These are phyloP conservation scores for Calonectria ilicicola DNA, from an alignment of 2,329 filamentous ascomycete species.

Conservation along the genomic window DNA sequence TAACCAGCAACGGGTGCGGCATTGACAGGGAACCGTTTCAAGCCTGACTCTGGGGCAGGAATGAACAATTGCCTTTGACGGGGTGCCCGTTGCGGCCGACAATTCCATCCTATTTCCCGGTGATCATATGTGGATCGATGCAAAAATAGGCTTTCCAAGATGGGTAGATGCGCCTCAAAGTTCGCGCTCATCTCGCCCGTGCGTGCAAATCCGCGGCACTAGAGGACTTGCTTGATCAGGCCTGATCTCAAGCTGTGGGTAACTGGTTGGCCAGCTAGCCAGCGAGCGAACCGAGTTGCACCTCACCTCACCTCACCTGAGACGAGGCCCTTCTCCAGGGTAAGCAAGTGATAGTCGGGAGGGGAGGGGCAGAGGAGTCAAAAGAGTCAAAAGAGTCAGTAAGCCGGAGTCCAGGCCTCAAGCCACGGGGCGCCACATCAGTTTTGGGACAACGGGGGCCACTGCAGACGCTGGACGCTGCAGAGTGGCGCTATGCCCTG, in stretches of 20 bases:
- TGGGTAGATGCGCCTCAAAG: not conserved
- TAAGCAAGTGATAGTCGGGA: not conserved
- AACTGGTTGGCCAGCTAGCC: no score
- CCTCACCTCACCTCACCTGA: no score
- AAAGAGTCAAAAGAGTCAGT: not conserved
- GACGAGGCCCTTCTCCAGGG: no score
- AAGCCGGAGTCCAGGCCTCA: not conserved
- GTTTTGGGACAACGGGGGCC: not conserved
- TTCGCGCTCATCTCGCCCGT: not conserved
- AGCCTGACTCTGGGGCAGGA: not conserved
- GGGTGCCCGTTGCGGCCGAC: conserved; percentile 3
- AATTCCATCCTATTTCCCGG: conserved; percentile 7
- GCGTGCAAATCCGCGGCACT: not conserved
- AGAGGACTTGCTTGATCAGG: not conserved
- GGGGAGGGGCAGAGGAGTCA: not conserved
- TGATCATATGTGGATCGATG: conserved; percentile 4
- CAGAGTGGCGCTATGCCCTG: conserved; percentile 14
- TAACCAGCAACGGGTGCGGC: conserved; percentile 3
- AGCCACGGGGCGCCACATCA: conserved; percentile 1
- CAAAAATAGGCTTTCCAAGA: not conserved
- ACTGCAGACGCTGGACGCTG: not conserved
- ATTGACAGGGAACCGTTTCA: not conserved
- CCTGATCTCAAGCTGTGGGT: no score
- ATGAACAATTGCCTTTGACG: conserved; percentile 27
- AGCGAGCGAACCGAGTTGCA: no score